phyloP scores from a whole-genome alignment of 805 yeast genomes.

The Candida andamanensis region DNA sequence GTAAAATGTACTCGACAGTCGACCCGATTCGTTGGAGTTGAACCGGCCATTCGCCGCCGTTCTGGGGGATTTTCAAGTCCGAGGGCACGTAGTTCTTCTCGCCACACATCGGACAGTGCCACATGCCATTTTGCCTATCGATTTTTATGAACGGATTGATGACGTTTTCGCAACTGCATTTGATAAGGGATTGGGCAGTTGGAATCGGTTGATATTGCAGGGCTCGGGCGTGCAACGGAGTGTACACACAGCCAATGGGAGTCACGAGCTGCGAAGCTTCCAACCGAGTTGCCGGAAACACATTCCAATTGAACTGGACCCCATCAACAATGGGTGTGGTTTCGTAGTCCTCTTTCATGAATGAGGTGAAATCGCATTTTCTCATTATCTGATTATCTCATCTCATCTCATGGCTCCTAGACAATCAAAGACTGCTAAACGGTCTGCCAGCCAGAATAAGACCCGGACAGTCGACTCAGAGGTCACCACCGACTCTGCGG shows the following conservation, averaged over 20 bases:
- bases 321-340: slow-evolving; percentile 4
- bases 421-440: slow-evolving; percentile 53
- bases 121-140: slow-evolving; percentile 25
- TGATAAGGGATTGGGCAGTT: no score
- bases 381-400: slow-evolving; percentile 4
- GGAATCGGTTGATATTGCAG: slow-evolving; percentile 9
- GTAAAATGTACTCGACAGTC: slow-evolving; percentile 29
- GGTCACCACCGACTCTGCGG: slow-evolving; percentile 59
- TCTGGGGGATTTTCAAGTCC: slow-evolving; percentile 12
- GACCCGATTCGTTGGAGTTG: slow-evolving; percentile 21
- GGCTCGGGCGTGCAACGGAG: slow-evolving; percentile 18
- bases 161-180: slow-evolving; percentile 24
- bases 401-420: slow-evolving; percentile 19
- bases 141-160: slow-evolving; percentile 26
- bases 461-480: slow-evolving; percentile 60
- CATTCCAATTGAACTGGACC: slow-evolving; percentile 60
- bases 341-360: slow-evolving; percentile 7
- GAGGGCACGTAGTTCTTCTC: slow-evolving; percentile 19
- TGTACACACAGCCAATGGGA: slow-evolving; percentile 34
- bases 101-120: slow-evolving; percentile 39
- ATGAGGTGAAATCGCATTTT: neutral
- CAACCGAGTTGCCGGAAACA: slow-evolving; percentile 34
- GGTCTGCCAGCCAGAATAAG: slow-evolving; percentile 47
- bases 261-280: slow-evolving; percentile 28
- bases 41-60: slow-evolving; percentile 20